Evolutionary conservation across 2,329 filamentous ascomycete genomes (phyloP), one percentile per base, ranked within the genome.

Genomic region (Colletotrichum zoysiae): DNA sequence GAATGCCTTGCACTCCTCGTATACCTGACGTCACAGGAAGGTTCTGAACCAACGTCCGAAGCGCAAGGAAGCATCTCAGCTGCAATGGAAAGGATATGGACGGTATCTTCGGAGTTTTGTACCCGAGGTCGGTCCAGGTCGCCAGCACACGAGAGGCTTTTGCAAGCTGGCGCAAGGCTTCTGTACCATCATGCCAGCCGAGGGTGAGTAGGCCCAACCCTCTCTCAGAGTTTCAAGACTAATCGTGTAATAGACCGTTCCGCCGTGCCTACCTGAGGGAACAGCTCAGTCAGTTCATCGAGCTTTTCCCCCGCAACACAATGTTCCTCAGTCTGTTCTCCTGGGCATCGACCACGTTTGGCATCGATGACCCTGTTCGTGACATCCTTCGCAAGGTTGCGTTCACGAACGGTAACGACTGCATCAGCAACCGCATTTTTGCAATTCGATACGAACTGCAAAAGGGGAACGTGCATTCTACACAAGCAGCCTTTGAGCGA

Each of bases 351-450:
- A 86, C 89, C 2, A 89, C 91, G 9, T 89, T 94, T 55, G 88
- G 91, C 33, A 87, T 96, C 65, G 89, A 94, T 73, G 93, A 97
- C 75, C 92, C 93, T 23, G 89, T 97, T 26, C 90, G 93, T n/a
- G 85, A 87, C 7, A 81, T 93, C 11, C 83, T 95, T 14, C 81
- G 86, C 26, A 85, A 86, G 78, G 86, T 86, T 77, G 80, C 89
- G 0, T 79, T 87, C 2, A 74, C 78, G 7, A 75, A 77, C 20
- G 61, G 70, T 8, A 79, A 84, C 63, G 86, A 87, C 76, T 81
- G 81, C 51, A 73, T 86, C 16, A 80, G 80, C 73, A 84, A 79
- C 73, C 84, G 86, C 9, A 73, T 85, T 16, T 88, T 89, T 76
- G 83, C 86, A 30, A 84, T 90, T 59, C 79, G 81, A n/a, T 83